Base-by-base conservation (phyloP, 106 monocot genomes). In the Iris macrosiphon region DNA sequence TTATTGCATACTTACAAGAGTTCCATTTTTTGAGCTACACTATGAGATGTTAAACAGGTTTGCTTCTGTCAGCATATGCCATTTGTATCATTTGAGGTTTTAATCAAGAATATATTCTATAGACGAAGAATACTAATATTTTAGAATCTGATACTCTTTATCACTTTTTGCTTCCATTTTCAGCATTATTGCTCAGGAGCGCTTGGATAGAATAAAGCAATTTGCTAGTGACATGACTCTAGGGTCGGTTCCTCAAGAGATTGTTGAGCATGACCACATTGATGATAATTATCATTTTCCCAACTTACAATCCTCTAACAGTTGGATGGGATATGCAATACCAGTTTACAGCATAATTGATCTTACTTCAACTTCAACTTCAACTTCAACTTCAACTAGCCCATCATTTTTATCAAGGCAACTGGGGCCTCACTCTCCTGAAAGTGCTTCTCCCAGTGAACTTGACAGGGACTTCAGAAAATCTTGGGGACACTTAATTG, bases 11-110 rank as follows among this genome's bases (percentile, higher is more conserved):
- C 82, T 96, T 54, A 96, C 96, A 42, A 78, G 73, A 72, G 79
- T 96, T 31, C 96, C 96, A n/a, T 89, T 83, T 60, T 96, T 96
- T 72, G 96, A 96, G 66, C 80, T 96, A 23, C 96, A 96, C 34
- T 96, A 72, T 80, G 89, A 96, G 77, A 96, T 96, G 89, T 60
- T 96, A 60, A 96, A 96, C 82, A 95, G 95, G 95, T 95, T 49
- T 22, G 62, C 63, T 47, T 60, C 47, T 59, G 17, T 49, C 60
- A 39, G 14, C 49, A 29, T 38, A 17, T 38, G 33, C 11, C 25
- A 58, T 51, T 9, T 52, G 26, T 52, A 24, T n/a, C n/a, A n/a
- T n/a, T n/a, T n/a, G n/a, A n/a, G n/a, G n/a, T n/a, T n/a, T n/a
- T n/a, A n/a, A n/a, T 53, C 19, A 33, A 53, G 52, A 53, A 32